These are phyloP conservation scores for Solanum dulcamara DNA, from an alignment of 257 asterid species.

Conservation along the genomic window DNA sequence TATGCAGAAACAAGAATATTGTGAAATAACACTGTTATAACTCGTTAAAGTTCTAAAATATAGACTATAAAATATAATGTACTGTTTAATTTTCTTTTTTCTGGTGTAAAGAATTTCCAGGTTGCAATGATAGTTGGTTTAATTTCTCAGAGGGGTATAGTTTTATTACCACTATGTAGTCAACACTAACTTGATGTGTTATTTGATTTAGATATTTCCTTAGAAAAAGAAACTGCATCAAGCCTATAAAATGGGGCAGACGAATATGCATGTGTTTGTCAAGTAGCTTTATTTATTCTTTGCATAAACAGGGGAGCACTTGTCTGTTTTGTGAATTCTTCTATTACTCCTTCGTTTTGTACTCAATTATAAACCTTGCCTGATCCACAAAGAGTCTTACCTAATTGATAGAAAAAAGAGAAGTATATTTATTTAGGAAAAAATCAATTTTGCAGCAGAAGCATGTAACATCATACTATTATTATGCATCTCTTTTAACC, in stretches of 20 bases:
- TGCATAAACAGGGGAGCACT: neutral
- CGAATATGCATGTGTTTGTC: neutral
- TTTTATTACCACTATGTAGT: neutral
- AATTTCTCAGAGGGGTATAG: neutral
- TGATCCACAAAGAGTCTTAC: neutral
- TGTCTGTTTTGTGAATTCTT: neutral
- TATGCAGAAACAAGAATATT: neutral
- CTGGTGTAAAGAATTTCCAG: neutral
- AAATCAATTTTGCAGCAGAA: neutral
- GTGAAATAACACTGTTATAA: neutral
- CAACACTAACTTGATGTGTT: neutral
- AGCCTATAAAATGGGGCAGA: neutral
- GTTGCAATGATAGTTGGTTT: neutral
- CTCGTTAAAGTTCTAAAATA: neutral
- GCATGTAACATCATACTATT: neutral
- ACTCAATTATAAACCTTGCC: neutral
- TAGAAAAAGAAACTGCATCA: neutral
- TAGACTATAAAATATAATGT: neutral
- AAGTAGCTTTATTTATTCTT: neutral
- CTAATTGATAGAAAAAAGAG: neutral
- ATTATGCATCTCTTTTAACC: neutral
- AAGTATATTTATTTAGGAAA: neutral
- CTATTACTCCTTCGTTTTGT: neutral
- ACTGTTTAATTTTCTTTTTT: neutral
- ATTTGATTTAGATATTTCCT: neutral